phyloP scores from a whole-genome alignment of 2,329 filamentous ascomycete genomes.

The Fusarium verrucosum region DNA sequence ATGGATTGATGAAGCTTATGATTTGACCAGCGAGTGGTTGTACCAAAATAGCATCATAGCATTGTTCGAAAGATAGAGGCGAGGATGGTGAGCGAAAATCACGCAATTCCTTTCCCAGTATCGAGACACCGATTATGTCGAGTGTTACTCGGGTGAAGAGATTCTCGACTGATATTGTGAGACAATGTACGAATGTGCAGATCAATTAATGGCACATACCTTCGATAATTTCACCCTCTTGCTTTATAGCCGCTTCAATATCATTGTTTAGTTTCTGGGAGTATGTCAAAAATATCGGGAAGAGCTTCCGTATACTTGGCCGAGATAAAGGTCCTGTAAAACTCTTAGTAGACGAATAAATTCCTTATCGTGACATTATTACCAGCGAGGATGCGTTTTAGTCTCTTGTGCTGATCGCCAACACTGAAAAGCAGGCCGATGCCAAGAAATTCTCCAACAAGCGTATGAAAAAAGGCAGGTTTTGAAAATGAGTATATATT shows the following conservation, averaged over 20 bases:
- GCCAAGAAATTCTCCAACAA: constrained; percentile 27
- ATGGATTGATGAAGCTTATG: constrained; percentile 22
- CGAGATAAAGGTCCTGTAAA: constrained; percentile 3
- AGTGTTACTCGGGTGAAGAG: constrained; percentile 10
- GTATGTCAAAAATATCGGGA: neutral
- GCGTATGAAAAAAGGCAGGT: constrained; percentile 17
- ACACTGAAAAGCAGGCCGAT: constrained; percentile 19
- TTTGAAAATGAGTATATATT: constrained; percentile 21
- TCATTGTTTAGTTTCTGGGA: constrained; percentile 1
- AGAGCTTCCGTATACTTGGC: constrained; percentile 3
- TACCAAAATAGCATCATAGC: constrained; percentile 9
- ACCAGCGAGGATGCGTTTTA: constrained; percentile 13
- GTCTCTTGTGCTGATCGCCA: constrained; percentile 20
- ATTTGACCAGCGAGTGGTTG: constrained; percentile 15
- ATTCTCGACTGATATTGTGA: neutral
- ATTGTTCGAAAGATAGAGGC: constrained; percentile 15
- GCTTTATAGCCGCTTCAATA: neutral
- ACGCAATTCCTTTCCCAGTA: constrained; percentile 8
- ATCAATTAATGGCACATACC: neutral
- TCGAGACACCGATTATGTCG: constrained; percentile 12
- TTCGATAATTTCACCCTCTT: neutral
- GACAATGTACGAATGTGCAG: fast-evolving
- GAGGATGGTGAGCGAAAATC: constrained; percentile 8
- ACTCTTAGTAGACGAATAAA: neutral
- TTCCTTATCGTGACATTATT: fast-evolving